Base-by-base conservation (phyloP, 2,329 filamentous ascomycete genomes). In the Phoma herbarum region DNA sequence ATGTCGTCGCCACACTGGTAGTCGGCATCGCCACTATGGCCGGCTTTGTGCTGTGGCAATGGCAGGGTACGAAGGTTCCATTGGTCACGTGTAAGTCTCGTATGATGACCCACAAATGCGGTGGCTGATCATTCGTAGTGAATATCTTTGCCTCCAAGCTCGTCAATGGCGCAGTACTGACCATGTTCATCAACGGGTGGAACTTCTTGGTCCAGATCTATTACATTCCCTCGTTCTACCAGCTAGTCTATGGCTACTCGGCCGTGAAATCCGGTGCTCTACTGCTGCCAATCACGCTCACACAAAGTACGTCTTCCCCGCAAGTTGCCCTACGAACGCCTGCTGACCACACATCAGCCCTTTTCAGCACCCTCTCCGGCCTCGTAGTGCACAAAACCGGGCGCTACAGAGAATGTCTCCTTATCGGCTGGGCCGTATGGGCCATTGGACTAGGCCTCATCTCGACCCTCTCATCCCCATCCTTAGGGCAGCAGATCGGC, bases 201-300 rank as follows among this genome's bases (percentile, higher is more conserved):
- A 82, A 84, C 1, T 89, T 88, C 62, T 86, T 88, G 59, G 79
- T 82, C 2, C 83, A 83, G 54, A 72, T 88, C 1, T 89, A 88
- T 71, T 89, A 86, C 64, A 72, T 89, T 4, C 86, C 87, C 0
- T 76, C 88, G 0, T 89, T 87, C 70, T 84, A 85, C 41, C 86
- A 89, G 63, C 86, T 87, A 51, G 84, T 82, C 2, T 79, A 82
- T 33, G 76, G 78, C n/a, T 79, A 77, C 69, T 77, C 76, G 5
- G 77, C 81, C 0, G 75, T 83, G 14, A 76, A 78, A 22, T 86
- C 86, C 2, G 86, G 85, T 1, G 78, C 63, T 80, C 85, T 12
- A 72, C 74, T 20, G 72, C 75, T 10, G 83, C 88, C 70, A 70
- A 81, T 71, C 22, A 72, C 66, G 0, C 69, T 86, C 33, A 75